These are phyloP conservation scores for Musa itinerans DNA, from an alignment of 176 grass and related monocot genomes.

Conservation along the genomic window DNA sequence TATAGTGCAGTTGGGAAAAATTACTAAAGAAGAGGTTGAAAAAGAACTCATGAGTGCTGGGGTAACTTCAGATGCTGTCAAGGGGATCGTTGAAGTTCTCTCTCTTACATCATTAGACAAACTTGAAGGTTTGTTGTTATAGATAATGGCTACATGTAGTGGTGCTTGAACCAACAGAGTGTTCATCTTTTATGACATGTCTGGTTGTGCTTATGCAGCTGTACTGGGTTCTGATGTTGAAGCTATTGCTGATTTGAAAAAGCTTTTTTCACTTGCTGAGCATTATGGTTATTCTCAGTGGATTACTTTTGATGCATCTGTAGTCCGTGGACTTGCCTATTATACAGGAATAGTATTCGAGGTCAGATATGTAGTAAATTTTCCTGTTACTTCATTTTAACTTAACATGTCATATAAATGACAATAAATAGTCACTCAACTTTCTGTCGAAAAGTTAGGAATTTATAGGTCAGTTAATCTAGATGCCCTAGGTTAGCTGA, in stretches of 20 bases:
- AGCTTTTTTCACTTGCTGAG: slow-evolving; percentile 68
- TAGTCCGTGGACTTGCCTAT: slow-evolving; percentile 91
- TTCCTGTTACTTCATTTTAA: neutral
- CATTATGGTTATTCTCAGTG: slow-evolving; percentile 79
- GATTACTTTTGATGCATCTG: slow-evolving; percentile 87
- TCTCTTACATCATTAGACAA: slow-evolving; percentile 69
- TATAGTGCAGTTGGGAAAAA: slow-evolving; percentile 61
- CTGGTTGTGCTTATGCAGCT: slow-evolving; percentile 33
- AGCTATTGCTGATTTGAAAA: slow-evolving; percentile 85
- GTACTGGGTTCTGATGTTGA: slow-evolving; percentile 54
- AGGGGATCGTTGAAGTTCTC: slow-evolving; percentile 71
- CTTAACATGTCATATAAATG: no score
- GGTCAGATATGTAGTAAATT: slow-evolving; percentile 26
- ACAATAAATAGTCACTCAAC: neutral
- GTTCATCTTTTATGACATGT: slow-evolving; percentile 12
- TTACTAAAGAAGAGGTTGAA: slow-evolving; percentile 67
- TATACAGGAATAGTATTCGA: slow-evolving; percentile 97
- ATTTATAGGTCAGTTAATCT: neutral
- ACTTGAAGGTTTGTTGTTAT: slow-evolving; percentile 61
- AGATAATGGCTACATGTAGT: neutral
- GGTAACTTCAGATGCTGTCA: slow-evolving; percentile 52
- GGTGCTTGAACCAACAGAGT: neutral
- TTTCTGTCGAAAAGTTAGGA: neutral
- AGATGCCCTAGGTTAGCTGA: no score
- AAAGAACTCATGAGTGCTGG: slow-evolving; percentile 51